Percentiles rank a stretch among this genome's conserved stretches.
Conservation (phyloP, 164 flowering plant genomes). For the Nymphaea colorata region DNA sequence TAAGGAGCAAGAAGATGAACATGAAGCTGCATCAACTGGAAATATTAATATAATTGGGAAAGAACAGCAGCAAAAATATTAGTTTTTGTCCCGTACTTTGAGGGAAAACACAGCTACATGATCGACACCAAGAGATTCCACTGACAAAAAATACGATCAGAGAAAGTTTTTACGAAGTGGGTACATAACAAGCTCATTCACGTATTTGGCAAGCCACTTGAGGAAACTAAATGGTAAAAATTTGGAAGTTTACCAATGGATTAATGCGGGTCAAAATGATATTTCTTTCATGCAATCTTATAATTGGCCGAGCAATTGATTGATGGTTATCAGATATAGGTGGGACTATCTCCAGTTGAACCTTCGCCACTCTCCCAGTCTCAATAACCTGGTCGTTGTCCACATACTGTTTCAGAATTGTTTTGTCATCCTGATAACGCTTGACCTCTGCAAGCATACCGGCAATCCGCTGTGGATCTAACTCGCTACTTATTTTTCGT, state of each 20-base stretch:
- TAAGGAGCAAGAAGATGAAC: too few relatives aligned
- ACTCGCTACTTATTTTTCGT: constrained; percentile 62
- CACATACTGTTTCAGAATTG: constrained; percentile 72
- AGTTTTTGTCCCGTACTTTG: too few relatives aligned
- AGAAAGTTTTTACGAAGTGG: too few relatives aligned
- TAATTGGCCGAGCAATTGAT: constrained; percentile 72
- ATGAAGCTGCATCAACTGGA: too few relatives aligned
- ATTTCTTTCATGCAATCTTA: constrained; percentile 79
- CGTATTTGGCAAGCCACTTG: too few relatives aligned
- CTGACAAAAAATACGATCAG: too few relatives aligned
- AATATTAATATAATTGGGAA: too few relatives aligned
- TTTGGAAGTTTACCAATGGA: constrained; percentile 49
- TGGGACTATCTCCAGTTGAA: constrained; percentile 78
- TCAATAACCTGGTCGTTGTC: constrained; percentile 93
- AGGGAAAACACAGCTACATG: too few relatives aligned
- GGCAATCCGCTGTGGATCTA: constrained; percentile 64
- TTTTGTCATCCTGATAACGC: constrained; percentile 90
- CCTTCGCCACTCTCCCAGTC: constrained; percentile 63
- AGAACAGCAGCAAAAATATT: too few relatives aligned
- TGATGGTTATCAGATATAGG: constrained; percentile 80
- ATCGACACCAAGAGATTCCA: too few relatives aligned
- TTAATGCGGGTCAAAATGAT: constrained; percentile 93
- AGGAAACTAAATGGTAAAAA: not conserved
- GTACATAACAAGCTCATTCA: too few relatives aligned
- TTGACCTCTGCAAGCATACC: constrained; percentile 84